phyloP scores from a whole-genome alignment of 2,329 filamentous ascomycete species.

The Dichotomopilus funicola region DNA sequence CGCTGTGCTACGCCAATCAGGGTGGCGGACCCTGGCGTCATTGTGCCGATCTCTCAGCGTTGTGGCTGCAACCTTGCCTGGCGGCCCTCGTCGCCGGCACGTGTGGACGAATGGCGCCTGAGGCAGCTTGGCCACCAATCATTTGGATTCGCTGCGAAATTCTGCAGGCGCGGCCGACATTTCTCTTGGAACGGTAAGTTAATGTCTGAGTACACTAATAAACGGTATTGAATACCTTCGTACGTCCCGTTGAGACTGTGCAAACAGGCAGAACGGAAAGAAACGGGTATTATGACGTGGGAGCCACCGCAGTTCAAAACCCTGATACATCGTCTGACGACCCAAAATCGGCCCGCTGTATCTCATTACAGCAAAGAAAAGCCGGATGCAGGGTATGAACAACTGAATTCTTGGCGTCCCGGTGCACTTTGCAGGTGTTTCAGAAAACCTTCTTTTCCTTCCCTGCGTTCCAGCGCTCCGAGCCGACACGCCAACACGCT shows the following conservation, averaged over 20 bases:
- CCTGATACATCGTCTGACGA: no score
- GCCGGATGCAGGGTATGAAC: not conserved
- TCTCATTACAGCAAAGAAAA: not conserved
- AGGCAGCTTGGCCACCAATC: not conserved
- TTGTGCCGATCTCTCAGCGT: slow-evolving; percentile 16
- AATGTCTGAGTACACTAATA: no score
- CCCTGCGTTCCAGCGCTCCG: not conserved
- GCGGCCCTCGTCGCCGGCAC: not conserved
- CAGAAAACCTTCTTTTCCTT: not conserved
- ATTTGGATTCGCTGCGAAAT: no score
- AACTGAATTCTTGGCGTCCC: not conserved
- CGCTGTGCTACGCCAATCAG: slow-evolving; percentile 12
- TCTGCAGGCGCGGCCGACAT: no score
- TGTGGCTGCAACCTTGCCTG: slow-evolving; percentile 4
- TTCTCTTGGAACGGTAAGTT: no score
- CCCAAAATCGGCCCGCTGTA: not conserved
- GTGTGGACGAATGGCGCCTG: not conserved
- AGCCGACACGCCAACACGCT: not conserved
- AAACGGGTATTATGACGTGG: no score
- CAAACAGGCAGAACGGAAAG: no score
- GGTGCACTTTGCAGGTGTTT: not conserved
- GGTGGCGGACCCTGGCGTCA: slow-evolving; percentile 16
- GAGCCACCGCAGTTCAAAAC: no score
- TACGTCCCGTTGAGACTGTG: no score
- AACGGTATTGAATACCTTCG: no score